These are phyloP conservation scores for Diversispora epigaea DNA, from an alignment of 192 early-diverging fungal species.

Conservation along the genomic window DNA sequence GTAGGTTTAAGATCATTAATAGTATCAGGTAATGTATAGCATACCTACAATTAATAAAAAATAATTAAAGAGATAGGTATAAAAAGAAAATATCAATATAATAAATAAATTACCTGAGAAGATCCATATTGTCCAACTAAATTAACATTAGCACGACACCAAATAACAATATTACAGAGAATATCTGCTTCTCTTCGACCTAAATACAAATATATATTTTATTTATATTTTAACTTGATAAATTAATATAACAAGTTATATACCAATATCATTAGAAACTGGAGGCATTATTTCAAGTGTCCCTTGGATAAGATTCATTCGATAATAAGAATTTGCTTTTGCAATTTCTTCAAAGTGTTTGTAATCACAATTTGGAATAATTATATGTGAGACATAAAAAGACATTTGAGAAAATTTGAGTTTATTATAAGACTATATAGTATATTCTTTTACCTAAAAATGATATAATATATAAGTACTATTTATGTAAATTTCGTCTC, in stretches of 20 bases:
- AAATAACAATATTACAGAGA: background rate
- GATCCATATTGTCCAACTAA: background rate
- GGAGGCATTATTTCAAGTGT: background rate
- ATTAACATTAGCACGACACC: background rate
- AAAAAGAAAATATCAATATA: background rate
- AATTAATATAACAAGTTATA: background rate
- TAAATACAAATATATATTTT: background rate
- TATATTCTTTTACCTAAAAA: slow-evolving; percentile 5
- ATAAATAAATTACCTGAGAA: background rate
- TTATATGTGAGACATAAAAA: background rate
- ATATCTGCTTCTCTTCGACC: background rate
- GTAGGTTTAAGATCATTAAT: too few relatives aligned
- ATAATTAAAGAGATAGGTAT: background rate
- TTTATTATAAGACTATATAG: slow-evolving; percentile 8
- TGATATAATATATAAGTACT: background rate
- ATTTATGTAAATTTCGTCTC: background rate
- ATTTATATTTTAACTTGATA: background rate
- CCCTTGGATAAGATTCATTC: slow-evolving; percentile 1
- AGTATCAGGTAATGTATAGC: background rate
- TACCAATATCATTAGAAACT: background rate
- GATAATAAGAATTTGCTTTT: background rate
- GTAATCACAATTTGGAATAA: background rate
- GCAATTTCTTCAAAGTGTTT: background rate
- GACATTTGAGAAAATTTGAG: background rate
- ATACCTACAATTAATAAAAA: background rate